Conservation (phyloP, 306 rosid species). For the Vachellia collinsii region DNA sequence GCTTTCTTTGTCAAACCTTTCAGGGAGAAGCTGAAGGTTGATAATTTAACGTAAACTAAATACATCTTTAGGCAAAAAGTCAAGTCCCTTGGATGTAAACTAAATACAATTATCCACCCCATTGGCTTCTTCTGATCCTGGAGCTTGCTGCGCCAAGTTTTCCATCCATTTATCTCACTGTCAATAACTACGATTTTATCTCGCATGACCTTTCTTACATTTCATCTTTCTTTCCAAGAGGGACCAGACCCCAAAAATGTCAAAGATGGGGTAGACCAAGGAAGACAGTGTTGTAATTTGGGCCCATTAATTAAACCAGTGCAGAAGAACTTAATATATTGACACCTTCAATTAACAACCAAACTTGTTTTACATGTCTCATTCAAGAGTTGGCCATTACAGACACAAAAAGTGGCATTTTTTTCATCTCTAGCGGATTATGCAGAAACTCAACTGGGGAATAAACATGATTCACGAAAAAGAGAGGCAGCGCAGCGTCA, state of each 20-base stretch:
- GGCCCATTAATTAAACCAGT: background rate
- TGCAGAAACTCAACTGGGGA: background rate
- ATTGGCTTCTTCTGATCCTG: background rate
- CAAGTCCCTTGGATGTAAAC: background rate
- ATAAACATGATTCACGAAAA: constrained; percentile 24
- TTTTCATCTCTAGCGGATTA: background rate
- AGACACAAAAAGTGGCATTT: background rate
- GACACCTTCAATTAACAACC: background rate
- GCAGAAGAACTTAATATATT: background rate
- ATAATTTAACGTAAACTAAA: background rate
- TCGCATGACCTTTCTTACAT: background rate
- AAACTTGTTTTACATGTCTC: background rate
- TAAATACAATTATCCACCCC: background rate
- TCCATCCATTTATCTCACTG: background rate
- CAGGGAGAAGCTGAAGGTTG: background rate
- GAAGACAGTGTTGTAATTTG: background rate
- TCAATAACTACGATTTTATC: background rate
- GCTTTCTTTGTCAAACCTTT: constrained; percentile 14
- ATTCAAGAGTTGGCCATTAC: background rate
- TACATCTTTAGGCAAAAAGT: background rate
- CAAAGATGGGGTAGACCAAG: background rate
- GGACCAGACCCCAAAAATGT: background rate
- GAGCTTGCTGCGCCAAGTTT: background rate
- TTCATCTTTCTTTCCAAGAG: background rate
- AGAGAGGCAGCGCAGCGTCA: background rate